Percentiles rank a stretch among this genome's conserved stretches.
Conservation (phyloP, 495 filamentous ascomycete species). For the Talaromyces liani region DNA sequence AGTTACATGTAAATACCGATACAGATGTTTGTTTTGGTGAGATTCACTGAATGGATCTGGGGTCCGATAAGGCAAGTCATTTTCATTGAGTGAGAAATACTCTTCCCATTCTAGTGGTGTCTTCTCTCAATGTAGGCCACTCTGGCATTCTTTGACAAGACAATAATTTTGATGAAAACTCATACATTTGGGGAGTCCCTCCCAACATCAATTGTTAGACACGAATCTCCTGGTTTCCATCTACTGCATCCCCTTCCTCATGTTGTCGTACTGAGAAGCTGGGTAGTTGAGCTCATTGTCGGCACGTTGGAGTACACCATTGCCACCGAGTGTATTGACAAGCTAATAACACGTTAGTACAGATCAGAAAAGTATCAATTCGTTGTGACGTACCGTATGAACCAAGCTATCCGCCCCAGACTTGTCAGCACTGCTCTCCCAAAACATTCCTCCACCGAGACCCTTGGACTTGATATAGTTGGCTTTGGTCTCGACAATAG, state of each 20-base stretch:
- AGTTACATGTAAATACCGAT: no score
- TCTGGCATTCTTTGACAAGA: not conserved
- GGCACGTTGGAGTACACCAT: conserved; percentile 17
- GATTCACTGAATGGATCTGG: not conserved
- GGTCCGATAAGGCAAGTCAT: no score
- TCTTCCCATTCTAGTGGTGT: no score
- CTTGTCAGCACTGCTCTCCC: conserved; percentile 77
- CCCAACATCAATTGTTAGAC: not conserved
- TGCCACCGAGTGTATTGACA: conserved; percentile 22
- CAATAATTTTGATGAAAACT: not conserved
- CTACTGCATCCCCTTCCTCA: conserved; percentile 16
- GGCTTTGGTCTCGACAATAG: conserved; percentile 53
- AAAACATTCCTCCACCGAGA: conserved; percentile 83
- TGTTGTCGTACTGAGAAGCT: conserved; percentile 24
- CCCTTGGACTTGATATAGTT: conserved; percentile 54
- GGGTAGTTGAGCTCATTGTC: conserved; percentile 28
- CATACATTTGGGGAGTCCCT: not conserved
- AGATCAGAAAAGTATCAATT: not conserved
- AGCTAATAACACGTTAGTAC: conserved; percentile 14
- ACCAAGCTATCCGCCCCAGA: conserved; percentile 52
- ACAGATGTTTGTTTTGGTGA: not conserved
- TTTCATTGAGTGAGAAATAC: no score
- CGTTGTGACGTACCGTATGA: conserved; percentile 21
- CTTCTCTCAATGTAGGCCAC: no score
- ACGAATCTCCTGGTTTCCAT: not conserved